phyloP scores from a whole-genome alignment of 2,329 filamentous ascomycete species.

The Pseudogymnoascus sp. region DNA sequence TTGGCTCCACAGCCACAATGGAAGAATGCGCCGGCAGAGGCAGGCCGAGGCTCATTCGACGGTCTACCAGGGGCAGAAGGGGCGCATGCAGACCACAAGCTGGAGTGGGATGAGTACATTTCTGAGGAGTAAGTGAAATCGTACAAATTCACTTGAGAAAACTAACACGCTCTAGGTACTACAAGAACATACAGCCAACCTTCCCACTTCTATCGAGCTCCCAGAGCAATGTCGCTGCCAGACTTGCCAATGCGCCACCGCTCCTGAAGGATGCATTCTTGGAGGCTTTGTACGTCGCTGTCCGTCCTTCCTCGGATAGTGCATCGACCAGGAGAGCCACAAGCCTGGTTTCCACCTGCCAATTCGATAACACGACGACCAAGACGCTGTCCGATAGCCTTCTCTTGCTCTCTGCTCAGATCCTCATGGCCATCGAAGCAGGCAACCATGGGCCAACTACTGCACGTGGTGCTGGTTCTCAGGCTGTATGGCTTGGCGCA shows the following conservation, averaged over 20 bases:
- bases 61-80: slow-evolving; percentile 21
- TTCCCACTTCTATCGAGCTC: slow-evolving; percentile 57
- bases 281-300: slow-evolving; percentile 51
- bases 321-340: slow-evolving; percentile 34
- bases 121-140: slow-evolving; percentile 32
- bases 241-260: slow-evolving; percentile 48
- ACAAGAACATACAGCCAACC: slow-evolving; percentile 55
- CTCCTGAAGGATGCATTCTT: slow-evolving; percentile 56
- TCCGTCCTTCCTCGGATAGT: slow-evolving; percentile 34
- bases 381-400: slow-evolving; percentile 34
- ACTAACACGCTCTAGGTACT: slow-evolving; percentile 44
- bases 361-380: slow-evolving; percentile 35
- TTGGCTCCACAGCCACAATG: slow-evolving; percentile 25
- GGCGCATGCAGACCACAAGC: slow-evolving; percentile 21
- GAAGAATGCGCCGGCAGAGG: slow-evolving; percentile 25
- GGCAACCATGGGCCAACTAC: slow-evolving; percentile 43
- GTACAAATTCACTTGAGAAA: not conserved
- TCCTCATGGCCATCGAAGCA: slow-evolving; percentile 58
- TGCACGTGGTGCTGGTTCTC: slow-evolving; percentile 37
- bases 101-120: slow-evolving; percentile 39
- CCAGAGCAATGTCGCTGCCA: slow-evolving; percentile 46
- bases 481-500: slow-evolving; percentile 50
- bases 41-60: slow-evolving; percentile 23
- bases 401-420: slow-evolving; percentile 56
- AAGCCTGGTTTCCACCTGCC: slow-evolving; percentile 35